Evolutionary conservation across 441 rosid species (phyloP), one percentile per base, ranked within the genome.

Genomic region (Jatropha multifida): DNA sequence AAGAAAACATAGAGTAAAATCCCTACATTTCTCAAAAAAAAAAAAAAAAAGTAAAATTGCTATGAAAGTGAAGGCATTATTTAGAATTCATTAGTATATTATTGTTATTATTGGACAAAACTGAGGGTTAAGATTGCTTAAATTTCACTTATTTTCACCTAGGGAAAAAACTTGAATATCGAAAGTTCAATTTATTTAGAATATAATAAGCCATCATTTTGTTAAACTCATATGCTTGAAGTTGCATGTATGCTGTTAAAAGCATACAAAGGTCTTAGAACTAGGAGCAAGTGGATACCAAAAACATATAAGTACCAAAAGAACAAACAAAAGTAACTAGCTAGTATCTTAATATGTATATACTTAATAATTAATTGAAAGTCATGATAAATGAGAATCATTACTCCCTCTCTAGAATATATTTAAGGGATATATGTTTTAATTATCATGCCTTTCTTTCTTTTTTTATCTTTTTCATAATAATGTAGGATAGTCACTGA

Each of bases 1-100:
- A 80, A 72, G 76, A 79, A 32, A 74, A 54, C 69, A 5, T 27
- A 18, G 17, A 10, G 17, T 59, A 42, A 32, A 32, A 32, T 32
- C 32, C 32, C 32, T 32, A 32, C 32, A 32, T 32, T 32, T 32
- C 32, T 32, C 32, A 32, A 32, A 32, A 32, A 32, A 32, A 32
- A 32, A 32, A 42, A 42, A 42, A 42, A 4, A 42, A 3, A 42
- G 9, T 4, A 42, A 42, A 8, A 42, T 42, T 42, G 7, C 9
- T 42, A 4, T 1, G 46, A 4, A 42, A 4, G 9, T 5, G 7
- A 42, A 8, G 46, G 46, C 46, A 42, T 42, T 42, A 8, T 42
- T 42, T 27, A 27, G 32, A 2, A 27, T 0, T 11, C 32, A 27
- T 48, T 48, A 48, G 10, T 46, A 0, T 27, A 27, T 27, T 12